Conservation (phyloP, 106 monocot species). For the Xerophyta viscosa region DNA sequence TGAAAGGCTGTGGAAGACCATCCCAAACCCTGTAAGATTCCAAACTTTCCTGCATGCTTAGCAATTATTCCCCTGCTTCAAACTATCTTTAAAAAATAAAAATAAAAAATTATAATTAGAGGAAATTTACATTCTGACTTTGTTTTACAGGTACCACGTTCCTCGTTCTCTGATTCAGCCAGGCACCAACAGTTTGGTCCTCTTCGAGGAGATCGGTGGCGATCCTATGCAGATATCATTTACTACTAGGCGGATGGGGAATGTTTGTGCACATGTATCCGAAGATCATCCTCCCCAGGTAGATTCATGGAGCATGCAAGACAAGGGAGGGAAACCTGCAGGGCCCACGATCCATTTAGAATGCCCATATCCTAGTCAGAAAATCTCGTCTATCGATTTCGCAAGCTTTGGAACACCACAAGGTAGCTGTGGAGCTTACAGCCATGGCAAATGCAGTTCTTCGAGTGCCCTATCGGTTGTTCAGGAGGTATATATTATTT, state of each 20-base stretch:
- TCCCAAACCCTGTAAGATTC: conserved; percentile 66
- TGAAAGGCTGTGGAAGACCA: conserved; percentile 73
- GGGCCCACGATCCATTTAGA: conserved; percentile 43
- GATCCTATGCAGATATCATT: conserved; percentile 75
- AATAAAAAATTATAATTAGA: too few species aligned
- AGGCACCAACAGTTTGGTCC: conserved; percentile 50
- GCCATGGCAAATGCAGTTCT: conserved; percentile 68
- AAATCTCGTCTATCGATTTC: conserved; percentile 78
- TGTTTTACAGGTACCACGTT: conserved; percentile 69
- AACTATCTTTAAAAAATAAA: too few species aligned
- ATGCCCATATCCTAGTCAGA: conserved; percentile 52
- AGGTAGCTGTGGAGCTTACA: conserved; percentile 67
- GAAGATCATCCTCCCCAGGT: conserved; percentile 59
- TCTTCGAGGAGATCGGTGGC: conserved; percentile 93
- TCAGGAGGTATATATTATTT: conserved; percentile 41
- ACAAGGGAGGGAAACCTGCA: conserved; percentile 2
- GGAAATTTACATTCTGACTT: too few species aligned
- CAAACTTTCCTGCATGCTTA: not conserved
- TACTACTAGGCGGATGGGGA: conserved; percentile 34
- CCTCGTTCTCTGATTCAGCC: conserved; percentile 65
- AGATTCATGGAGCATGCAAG: conserved; percentile 19
- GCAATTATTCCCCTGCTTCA: too few species aligned
- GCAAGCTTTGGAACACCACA: conserved; percentile 86
- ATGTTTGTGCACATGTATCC: conserved; percentile 74
- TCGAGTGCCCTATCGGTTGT: conserved; percentile 36